These are phyloP conservation scores for Candida sphagnicola DNA, from an alignment of 805 yeast species.

Conservation along the genomic window DNA sequence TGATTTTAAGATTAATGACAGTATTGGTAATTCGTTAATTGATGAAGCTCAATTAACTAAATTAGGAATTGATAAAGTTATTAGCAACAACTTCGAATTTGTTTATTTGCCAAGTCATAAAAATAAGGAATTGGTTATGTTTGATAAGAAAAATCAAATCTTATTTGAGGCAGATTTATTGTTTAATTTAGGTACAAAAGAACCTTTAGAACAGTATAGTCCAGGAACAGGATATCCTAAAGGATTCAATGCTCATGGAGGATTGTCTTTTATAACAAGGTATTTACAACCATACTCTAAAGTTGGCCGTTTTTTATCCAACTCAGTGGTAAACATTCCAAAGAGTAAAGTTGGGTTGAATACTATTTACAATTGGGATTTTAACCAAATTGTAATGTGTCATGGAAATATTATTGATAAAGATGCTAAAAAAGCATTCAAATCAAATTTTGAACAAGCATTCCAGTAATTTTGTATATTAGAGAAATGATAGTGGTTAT, in stretches of 20 bases:
- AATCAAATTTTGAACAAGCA: constrained; percentile 3
- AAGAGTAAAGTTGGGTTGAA: constrained; percentile 19
- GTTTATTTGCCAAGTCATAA: constrained; percentile 52
- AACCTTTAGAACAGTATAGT: constrained; percentile 38
- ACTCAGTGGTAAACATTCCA: constrained; percentile 15
- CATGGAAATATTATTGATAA: constrained; percentile 57
- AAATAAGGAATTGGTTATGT: constrained; percentile 58
- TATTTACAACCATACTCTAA: constrained; percentile 38
- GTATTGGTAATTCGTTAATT: constrained; percentile 30
- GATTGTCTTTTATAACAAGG: constrained; percentile 38
- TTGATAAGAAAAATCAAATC: constrained; percentile 43
- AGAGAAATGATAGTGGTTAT: no score
- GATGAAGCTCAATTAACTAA: constrained; percentile 18
- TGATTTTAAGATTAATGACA: constrained; percentile 36
- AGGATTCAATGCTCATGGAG: constrained; percentile 39
- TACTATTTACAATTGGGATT: constrained; percentile 38
- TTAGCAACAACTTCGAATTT: constrained; percentile 46
- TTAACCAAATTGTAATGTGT: constrained; percentile 49
- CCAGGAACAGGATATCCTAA: constrained; percentile 43
- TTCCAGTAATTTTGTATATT: no score
- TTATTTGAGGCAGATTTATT: constrained; percentile 58
- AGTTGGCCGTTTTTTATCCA: constrained; percentile 29
- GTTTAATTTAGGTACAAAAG: constrained; percentile 48
- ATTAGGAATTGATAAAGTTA: constrained; percentile 35
- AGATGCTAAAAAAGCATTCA: constrained; percentile 26